phyloP scores from a whole-genome alignment of 805 yeast genomes.

The Saturnispora bothae region DNA sequence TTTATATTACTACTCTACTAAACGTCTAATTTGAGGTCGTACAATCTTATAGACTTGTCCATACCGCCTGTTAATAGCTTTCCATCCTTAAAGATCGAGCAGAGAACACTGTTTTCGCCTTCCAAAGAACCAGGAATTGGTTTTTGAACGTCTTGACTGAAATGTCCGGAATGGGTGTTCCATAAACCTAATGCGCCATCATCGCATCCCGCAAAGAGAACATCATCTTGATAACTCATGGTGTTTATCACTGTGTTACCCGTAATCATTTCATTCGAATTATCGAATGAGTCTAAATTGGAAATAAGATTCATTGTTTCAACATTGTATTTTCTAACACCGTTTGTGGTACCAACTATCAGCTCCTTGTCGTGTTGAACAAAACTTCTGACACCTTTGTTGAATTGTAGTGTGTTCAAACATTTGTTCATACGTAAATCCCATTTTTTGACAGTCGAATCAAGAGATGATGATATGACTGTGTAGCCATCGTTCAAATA shows the following conservation, averaged over 20 bases:
- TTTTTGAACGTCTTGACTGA: constrained; percentile 43
- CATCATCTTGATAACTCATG: constrained; percentile 40
- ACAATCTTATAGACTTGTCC: constrained; percentile 36
- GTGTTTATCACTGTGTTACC: constrained; percentile 53
- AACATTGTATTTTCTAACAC: constrained; percentile 72
- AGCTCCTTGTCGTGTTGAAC: constrained; percentile 54
- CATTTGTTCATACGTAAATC: constrained; percentile 75
- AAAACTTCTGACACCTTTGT: constrained; percentile 72
- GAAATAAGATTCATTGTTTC: constrained; percentile 62
- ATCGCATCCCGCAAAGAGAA: constrained; percentile 74
- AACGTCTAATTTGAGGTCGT: too few relatives aligned
- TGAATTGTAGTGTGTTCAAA: constrained; percentile 68
- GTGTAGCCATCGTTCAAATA: constrained; percentile 64
- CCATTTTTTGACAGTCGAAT: constrained; percentile 82
- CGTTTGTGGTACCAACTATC: constrained; percentile 73
- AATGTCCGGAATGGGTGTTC: constrained; percentile 66
- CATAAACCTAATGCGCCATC: constrained; percentile 68
- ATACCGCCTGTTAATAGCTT: constrained; percentile 79
- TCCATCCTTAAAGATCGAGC: constrained; percentile 75
- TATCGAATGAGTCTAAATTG: constrained; percentile 38
- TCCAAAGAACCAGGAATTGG: constrained; percentile 63
- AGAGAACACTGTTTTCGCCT: constrained; percentile 56
- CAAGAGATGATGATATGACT: constrained; percentile 71
- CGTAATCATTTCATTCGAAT: constrained; percentile 23
- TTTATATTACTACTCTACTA: too few relatives aligned